These are phyloP conservation scores for Epichloe typhina DNA, from an alignment of 2,329 filamentous ascomycete genomes.

Conservation along the genomic window DNA sequence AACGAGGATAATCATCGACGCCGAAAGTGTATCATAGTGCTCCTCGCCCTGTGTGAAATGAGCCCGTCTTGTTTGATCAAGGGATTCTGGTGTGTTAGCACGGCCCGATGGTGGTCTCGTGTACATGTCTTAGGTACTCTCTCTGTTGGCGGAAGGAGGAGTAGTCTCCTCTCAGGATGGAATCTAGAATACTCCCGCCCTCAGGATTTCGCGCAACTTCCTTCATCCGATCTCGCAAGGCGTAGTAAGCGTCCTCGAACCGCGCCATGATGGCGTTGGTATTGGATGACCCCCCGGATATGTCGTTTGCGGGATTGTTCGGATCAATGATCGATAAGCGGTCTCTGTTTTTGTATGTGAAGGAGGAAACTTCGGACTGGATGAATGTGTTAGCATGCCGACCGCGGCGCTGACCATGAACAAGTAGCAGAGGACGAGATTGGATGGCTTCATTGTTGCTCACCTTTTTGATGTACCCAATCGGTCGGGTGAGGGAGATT, in stretches of 20 bases:
- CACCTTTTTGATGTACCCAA: constrained; percentile 64
- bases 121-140: constrained; percentile 42
- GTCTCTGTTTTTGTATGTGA: constrained; percentile 46
- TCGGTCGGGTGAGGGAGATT: constrained; percentile 61
- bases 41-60: neutral
- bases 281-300: constrained; percentile 82
- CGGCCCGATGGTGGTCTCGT: constrained; percentile 25
- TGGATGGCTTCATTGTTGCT: constrained; percentile 11
- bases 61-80: neutral
- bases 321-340: constrained; percentile 86
- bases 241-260: constrained; percentile 53
- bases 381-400: neutral
- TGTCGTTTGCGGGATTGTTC: constrained; percentile 74
- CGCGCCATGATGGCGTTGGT: constrained; percentile 51
- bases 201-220: constrained; percentile 26
- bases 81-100: constrained; percentile 15
- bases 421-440: no score
- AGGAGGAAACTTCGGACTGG: constrained; percentile 29
- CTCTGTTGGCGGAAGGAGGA: constrained; percentile 58
- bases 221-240: constrained; percentile 44
- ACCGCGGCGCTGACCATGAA: neutral
- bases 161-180: constrained; percentile 69
- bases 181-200: constrained; percentile 43
- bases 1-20: neutral
- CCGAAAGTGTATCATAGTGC: neutral